Evolutionary conservation across 805 yeast species (phyloP).

Genomic region (Maudiozyma barnettii): DNA sequence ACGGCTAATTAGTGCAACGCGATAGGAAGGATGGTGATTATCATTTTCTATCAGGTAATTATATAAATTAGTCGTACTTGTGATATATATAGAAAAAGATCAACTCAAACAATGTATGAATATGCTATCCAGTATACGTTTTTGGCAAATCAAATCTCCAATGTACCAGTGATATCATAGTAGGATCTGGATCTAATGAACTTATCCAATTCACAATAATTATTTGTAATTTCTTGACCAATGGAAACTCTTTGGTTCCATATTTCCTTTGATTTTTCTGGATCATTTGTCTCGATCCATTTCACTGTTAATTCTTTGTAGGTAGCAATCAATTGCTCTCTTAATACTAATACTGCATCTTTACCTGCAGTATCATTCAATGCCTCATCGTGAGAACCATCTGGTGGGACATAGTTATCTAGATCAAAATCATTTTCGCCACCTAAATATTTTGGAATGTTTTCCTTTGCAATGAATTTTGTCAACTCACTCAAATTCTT

Average conservation of each 20-base stretch:
- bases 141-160: constrained; percentile 19
- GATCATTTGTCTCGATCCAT: constrained; percentile 55
- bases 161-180: constrained; percentile 66
- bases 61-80: no score
- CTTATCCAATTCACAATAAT: constrained; percentile 67
- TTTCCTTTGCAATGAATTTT: constrained; percentile 46
- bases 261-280: constrained; percentile 38
- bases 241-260: constrained; percentile 46
- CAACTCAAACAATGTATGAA: neutral
- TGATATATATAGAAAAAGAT: no score
- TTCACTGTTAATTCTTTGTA: constrained; percentile 57
- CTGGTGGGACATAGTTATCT: constrained; percentile 51
- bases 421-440: constrained; percentile 54
- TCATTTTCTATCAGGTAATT: neutral
- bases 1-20: no score
- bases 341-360: constrained; percentile 38
- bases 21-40: no score
- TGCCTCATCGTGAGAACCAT: constrained; percentile 45
- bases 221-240: constrained; percentile 45
- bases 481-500: constrained; percentile 57
- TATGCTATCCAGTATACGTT: neutral
- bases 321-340: constrained; percentile 43
- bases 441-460: constrained; percentile 65
- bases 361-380: constrained; percentile 38
- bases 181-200: constrained; percentile 70